Evolutionary conservation across 2,329 filamentous ascomycete genomes (phyloP), one percentile per base, ranked within the genome.

Genomic region (Aspergillus spinulosporus): DNA sequence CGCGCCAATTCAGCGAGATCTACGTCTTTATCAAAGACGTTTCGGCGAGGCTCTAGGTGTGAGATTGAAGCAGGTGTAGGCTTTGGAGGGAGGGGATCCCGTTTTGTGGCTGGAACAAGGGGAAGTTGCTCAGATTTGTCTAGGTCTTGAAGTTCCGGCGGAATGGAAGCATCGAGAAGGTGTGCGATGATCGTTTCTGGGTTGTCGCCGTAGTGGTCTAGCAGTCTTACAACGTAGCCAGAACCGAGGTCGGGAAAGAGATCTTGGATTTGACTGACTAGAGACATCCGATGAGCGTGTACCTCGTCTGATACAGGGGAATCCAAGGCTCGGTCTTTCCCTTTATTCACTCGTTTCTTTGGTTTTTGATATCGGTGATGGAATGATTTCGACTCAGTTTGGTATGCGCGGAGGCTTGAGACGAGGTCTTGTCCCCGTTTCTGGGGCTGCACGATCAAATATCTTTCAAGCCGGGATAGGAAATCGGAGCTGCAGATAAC

Each of bases 181-280:
- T 93, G 89, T 4, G 89, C 84, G 59, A 94, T 87, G 36, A 94
- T 87, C 69, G 87, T 82, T 72, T 97, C 92, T 0, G 88, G 82
- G 65, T 92, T 80, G 62, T 94, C 86, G 44, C 78, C 75, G 69
- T 94, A 97, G 68, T 90, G 86, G 65, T 93, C 88, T 26, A 97
- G 80, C 7, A 96, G 80, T 64, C 84, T 88, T 14, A 89, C 81
- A 12, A 97, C 79, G 68, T 96, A 97, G 0, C 83, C 89, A 3
- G 89, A 87, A 4, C 92, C 92, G 7, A 97, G 78, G 60, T 96
- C 85, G 0, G 93, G 91, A 67, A 97, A 97, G 0, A 97, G 79
- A 68, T 99, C 93, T 68, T 96, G 92, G n/a, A 99, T 82, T 70
- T 95, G 90, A 0, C 88, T 88, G 50, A 97, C 85, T 48, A 93